A percentile compares a stretch with the other conserved stretches of the same genome.
These are phyloP conservation scores for Oemleria cerasiformis DNA, from an alignment of 306 rosid genomes.

Conservation along the genomic window DNA sequence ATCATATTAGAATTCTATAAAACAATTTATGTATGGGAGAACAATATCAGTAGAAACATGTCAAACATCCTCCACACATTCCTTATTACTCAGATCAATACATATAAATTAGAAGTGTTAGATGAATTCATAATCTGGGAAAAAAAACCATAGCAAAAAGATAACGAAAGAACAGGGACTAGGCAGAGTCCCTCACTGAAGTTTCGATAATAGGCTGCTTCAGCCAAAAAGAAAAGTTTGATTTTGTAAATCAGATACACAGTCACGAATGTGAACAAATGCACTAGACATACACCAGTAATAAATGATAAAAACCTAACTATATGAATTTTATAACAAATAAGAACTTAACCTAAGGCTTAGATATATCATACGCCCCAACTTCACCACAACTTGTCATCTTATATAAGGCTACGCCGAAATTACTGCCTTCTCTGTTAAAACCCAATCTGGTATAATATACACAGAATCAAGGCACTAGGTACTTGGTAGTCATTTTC, in stretches of 20 bases:
- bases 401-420: too few relatives aligned
- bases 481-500: neutral
- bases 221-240: neutral
- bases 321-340: too few relatives aligned
- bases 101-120: neutral
- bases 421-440: neutral
- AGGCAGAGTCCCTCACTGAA: neutral
- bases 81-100: neutral
- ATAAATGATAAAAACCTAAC: neutral
- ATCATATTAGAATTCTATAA: neutral
- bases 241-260: neutral
- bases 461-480: neutral
- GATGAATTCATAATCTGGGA: neutral
- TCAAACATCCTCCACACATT: neutral
- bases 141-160: neutral
- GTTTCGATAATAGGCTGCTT: neutral
- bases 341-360: neutral
- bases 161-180: neutral
- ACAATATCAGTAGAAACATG: neutral
- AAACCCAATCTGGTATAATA: neutral
- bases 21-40: too few relatives aligned
- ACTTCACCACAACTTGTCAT: neutral
- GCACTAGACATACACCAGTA: neutral
- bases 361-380: neutral
- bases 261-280: neutral